Percentiles rank a stretch among this genome's conserved stretches.
Evolutionary conservation across 192 early-diverging fungal genomes (phyloP).

Genomic region (Umbelopsis ramanniana): DNA sequence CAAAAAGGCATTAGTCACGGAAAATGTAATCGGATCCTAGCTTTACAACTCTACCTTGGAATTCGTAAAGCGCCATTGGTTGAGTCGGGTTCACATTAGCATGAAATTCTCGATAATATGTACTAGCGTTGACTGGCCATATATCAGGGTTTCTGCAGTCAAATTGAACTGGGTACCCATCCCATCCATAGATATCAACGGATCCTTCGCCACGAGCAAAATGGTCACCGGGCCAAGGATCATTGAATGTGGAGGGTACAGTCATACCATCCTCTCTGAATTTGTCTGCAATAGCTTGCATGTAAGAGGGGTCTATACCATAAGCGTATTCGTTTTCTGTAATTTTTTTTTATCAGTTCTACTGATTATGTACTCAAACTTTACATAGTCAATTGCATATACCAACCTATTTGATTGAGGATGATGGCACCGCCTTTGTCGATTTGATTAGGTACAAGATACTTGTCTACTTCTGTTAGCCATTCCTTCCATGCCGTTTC

Average conservation of each 20-base stretch:
- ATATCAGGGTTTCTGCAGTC: constrained; percentile 15
- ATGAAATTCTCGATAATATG: background rate
- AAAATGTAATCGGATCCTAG: background rate
- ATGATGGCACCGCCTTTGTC: constrained; percentile 15
- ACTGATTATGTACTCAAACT: background rate
- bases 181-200: constrained; percentile 25
- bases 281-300: constrained; percentile 13
- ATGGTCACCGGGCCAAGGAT: background rate
- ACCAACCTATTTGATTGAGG: constrained; percentile 19
- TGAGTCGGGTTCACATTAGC: background rate
- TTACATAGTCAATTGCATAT: background rate
- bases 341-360: background rate
- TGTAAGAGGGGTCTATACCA: background rate
- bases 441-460: constrained; percentile 5
- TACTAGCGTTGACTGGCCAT: constrained; percentile 7
- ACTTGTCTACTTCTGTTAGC: constrained; percentile 21
- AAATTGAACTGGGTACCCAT: constrained; percentile 21
- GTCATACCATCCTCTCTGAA: constrained; percentile 18
- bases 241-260: constrained; percentile 19
- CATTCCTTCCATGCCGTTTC: constrained; percentile 23
- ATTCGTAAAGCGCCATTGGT: background rate
- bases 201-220: background rate
- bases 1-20: background rate
- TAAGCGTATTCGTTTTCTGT: constrained; percentile 9
- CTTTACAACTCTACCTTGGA: background rate